Conservation (phyloP, 2,329 filamentous ascomycete genomes). For the Hypoxylon sp. region DNA sequence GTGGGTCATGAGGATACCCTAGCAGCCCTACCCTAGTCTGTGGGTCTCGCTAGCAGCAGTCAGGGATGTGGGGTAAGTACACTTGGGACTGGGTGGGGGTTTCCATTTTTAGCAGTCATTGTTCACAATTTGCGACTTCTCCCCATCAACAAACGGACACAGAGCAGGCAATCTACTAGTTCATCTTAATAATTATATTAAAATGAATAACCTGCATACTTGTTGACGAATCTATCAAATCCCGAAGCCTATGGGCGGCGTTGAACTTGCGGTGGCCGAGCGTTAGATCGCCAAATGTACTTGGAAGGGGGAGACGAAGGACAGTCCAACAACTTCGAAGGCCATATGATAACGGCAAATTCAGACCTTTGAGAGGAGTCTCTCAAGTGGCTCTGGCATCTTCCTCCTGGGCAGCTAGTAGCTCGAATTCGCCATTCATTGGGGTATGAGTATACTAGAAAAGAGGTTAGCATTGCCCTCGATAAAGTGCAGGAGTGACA, state of each 20-base stretch:
- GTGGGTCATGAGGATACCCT: no score
- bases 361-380: background rate
- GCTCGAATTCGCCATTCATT: background rate
- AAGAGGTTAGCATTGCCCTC: background rate
- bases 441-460: background rate
- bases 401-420: background rate
- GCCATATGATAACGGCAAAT: background rate
- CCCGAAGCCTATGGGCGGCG: background rate
- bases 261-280: background rate
- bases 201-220: background rate
- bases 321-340: background rate
- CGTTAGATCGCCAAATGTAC: no score
- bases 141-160: background rate
- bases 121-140: background rate
- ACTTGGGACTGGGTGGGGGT: background rate
- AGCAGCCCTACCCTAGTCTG: no score
- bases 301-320: background rate
- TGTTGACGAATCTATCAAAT: background rate
- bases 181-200: background rate
- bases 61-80: background rate
- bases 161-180: background rate
- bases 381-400: no score
- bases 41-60: background rate
- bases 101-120: background rate
- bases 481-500: background rate